These are phyloP conservation scores for Aristolochia fimbriata DNA, from an alignment of 164 flowering plant genomes.

Conservation along the genomic window DNA sequence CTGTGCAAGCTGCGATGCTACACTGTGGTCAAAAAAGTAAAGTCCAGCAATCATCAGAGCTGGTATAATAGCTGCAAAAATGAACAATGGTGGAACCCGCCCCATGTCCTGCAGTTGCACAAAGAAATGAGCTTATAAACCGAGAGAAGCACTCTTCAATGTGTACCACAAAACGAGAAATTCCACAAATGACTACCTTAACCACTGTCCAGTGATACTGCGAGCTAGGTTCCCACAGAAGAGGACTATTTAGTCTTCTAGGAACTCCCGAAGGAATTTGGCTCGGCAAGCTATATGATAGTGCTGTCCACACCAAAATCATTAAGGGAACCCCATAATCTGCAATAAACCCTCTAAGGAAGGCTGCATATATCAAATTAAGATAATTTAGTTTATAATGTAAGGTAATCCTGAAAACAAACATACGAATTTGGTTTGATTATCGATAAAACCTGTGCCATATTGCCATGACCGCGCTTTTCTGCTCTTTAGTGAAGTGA, in stretches of 20 bases:
- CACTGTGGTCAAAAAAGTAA: conserved; percentile 54
- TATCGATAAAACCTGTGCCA: conserved; percentile 34
- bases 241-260: conserved; percentile 41
- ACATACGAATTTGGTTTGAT: background rate
- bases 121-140: conserved; percentile 1
- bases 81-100: conserved; percentile 36
- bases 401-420: background rate
- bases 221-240: conserved; percentile 35
- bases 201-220: conserved; percentile 37
- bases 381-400: background rate
- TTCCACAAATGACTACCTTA: conserved; percentile 20
- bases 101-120: conserved; percentile 36
- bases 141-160: background rate
- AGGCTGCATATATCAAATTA: conserved; percentile 19
- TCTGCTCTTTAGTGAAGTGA: conserved; percentile 48
- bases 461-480: conserved; percentile 53
- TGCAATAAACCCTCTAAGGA: conserved; percentile 38
- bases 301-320: conserved; percentile 42
- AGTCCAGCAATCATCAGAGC: conserved; percentile 48
- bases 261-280: conserved; percentile 41
- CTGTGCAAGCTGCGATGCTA: conserved; percentile 51
- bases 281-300: conserved; percentile 37
- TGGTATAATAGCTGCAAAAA: conserved; percentile 39
- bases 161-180: background rate
- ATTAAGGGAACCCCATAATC: conserved; percentile 50